Evolutionary conservation across 2,329 filamentous ascomycete genomes (phyloP).

Genomic region (Trichoderma sp.): DNA sequence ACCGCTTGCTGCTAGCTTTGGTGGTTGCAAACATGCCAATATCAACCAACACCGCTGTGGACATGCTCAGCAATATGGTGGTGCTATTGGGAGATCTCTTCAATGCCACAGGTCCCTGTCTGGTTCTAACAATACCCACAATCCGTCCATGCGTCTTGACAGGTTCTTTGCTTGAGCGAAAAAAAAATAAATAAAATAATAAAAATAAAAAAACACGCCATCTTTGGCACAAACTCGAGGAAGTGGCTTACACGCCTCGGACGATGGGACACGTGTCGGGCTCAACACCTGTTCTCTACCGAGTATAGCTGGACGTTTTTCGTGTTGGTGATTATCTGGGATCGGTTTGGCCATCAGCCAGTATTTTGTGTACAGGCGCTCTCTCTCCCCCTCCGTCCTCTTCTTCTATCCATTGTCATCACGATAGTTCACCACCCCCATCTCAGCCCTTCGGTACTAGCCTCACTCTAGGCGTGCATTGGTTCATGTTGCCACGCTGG

Average conservation of each 20-base stretch:
- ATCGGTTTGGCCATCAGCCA: not conserved
- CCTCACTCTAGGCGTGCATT: slow-evolving; percentile 9
- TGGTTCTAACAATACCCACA: not conserved
- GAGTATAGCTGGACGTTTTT: not conserved
- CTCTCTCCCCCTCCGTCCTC: not conserved
- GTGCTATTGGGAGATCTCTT: slow-evolving; percentile 10
- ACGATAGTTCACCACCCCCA: not conserved
- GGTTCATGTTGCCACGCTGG: slow-evolving; percentile 20
- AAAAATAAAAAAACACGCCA: not conserved
- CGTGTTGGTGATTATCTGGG: not conserved
- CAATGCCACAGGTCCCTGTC: not conserved
- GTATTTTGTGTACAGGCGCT: not conserved
- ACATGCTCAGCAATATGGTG: not conserved
- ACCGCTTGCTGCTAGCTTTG: not conserved
- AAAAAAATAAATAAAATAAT: too few species aligned
- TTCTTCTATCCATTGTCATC: not conserved
- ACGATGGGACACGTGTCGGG: not conserved
- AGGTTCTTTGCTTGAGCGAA: not conserved
- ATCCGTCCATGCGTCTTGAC: not conserved
- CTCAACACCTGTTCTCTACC: not conserved
- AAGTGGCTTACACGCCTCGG: slow-evolving; percentile 4
- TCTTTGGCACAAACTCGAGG: not conserved
- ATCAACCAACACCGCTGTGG: not conserved
- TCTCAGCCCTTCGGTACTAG: slow-evolving; percentile 19
- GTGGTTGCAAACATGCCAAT: not conserved